Evolutionary conservation across 176 grass and related monocot species (phyloP), one percentile per base, ranked within the genome.

Genomic region (Cenchrus americanus): DNA sequence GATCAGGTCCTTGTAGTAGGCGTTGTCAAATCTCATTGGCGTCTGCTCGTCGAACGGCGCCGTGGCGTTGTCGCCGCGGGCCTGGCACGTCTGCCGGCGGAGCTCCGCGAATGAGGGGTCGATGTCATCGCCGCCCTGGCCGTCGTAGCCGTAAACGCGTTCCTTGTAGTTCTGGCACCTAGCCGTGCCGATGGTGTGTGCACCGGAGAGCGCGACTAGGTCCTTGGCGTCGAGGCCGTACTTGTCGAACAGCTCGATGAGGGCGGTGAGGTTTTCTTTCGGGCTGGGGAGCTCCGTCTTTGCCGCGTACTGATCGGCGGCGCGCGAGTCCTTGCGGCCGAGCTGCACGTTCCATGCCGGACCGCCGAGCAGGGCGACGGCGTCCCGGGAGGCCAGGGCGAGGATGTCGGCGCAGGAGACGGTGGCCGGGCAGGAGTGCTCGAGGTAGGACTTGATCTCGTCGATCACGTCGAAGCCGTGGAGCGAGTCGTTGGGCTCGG

Each of bases 401-500:
- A 97, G 83, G 83, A 97, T 80, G 84, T 97, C 94, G 46, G 94
- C 94, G 75, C 94, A 97, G 47, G 94, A 97, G 51, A 90, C 91
- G 44, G 40, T 65, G 10, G 3, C 84, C 23, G 80, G 66, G 60
- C 91, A 96, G 24, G 19, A 58, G 0, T 4, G 79, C 85, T 95
- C 93, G 11, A 92, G 79, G 5, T 22, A 59, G 12, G 69, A 40
- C 79, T 95, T 95, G 83, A 90, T 92, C n/a, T 86, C 44, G 58
- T 95, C 85, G 83, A 95, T 81, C 14, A 92, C 80, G 1, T 88
- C 19, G 49, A 86, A 95, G 30, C 88, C 90, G 58, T 51, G 49
- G 42, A 82, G 73, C 2, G 90, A 90, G 8, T 10, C 46, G 50
- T 95, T 95, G 0, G 76, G 58, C 15, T 44, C 51, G 14, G 83